A percentile compares a stretch with the other conserved stretches of the same genome.
Evolutionary conservation across 441 rosid genomes (phyloP).

Genomic region (Brassica balearica): DNA sequence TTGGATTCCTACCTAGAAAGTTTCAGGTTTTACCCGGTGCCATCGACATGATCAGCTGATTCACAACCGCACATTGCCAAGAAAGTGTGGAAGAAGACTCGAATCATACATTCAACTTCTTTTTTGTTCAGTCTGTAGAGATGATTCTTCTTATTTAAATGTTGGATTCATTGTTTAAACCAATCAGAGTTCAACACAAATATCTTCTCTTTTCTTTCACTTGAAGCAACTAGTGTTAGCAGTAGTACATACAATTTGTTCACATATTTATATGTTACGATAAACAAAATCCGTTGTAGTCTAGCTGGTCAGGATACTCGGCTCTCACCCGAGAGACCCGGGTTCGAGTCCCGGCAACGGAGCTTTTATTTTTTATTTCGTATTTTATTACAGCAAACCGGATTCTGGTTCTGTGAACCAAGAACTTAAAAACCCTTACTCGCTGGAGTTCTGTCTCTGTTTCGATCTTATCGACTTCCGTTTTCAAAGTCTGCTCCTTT

Average conservation of each 20-base stretch:
- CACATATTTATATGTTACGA: no score
- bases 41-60: conserved; percentile 76
- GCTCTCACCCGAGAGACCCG: conserved; percentile 98
- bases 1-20: conserved; percentile 91
- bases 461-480: background rate
- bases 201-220: background rate
- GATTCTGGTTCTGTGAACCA: conserved; percentile 17
- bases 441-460: background rate
- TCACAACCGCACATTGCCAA: background rate
- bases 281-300: conserved; percentile 67
- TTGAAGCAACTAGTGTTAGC: no score
- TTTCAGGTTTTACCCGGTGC: conserved; percentile 72
- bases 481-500: conserved; percentile 8
- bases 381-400: background rate
- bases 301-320: conserved; percentile 98
- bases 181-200: conserved; percentile 16
- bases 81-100: background rate
- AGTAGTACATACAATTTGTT: no score
- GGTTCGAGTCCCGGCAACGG: conserved; percentile 89
- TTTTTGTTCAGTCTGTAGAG: background rate
- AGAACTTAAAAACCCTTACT: background rate
- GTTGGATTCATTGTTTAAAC: conserved; percentile 35
- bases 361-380: conserved; percentile 9
- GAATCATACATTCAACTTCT: background rate
- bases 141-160: conserved; percentile 25